Evolutionary conservation across 2,329 filamentous ascomycete genomes (phyloP), one percentile per base, ranked within the genome.

Genomic region (Tolypocladium guangdongense): DNA sequence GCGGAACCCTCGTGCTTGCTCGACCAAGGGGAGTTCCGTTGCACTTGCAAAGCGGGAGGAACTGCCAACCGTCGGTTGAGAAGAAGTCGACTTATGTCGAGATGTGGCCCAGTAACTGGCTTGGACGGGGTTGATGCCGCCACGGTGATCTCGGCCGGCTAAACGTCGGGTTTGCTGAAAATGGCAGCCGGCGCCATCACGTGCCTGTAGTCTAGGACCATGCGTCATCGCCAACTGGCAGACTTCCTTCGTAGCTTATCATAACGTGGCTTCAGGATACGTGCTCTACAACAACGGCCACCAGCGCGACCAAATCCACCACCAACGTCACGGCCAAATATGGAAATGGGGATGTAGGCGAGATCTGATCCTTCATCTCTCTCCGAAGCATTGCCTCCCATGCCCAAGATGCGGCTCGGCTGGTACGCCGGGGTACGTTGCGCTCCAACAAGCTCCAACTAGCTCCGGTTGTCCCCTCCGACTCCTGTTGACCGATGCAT

Each of bases 351-450:
- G 38, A 50, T 50, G 52, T 50, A 46, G 52, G 38, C 24, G 39
- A 32, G 27, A 22, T 12, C 47, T 27, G 20, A 14, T 33, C 7
- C 32, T 49, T 32, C 14, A 16, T 11, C 18, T 16, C 52, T 38
- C 27, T 53, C 22, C 22, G 39, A 35, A 46, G 22, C 47, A 49
- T 36, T 53, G 38, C 50, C 51, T 50, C 61, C 55, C 54, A 67
- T 69, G 66, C 60, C 66, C 65, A 78, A 69, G 63, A 82, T 82
- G 80, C 77, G 80, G 66, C 68, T 82, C 60, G 72, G 73, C 58
- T 81, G 78, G 78, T 83, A 82, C 65, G 77, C 78, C 64, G 78
- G 78, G 74, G 79, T 82, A 77, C 67, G 78, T 71, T 49, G 37
- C 50, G 20, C 43, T 20, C 24, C 24, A 14, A 30, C 37, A 22